These are phyloP conservation scores for Wickerhamiella cacticola DNA, from an alignment of 805 yeast genomes.

Conservation along the genomic window DNA sequence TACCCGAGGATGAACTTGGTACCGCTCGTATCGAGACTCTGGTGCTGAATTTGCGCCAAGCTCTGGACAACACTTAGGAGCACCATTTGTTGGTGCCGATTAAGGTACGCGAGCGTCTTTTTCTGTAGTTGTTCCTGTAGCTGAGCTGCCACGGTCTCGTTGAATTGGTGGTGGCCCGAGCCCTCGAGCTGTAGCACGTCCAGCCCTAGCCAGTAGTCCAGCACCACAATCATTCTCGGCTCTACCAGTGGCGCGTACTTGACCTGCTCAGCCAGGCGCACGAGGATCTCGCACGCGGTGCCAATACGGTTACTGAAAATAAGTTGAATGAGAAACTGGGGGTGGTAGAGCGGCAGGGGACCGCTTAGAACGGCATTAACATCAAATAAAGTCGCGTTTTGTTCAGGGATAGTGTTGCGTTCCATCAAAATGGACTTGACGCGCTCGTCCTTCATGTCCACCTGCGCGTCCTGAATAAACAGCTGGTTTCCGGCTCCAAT, in stretches of 20 bases:
- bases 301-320: conserved; percentile 49
- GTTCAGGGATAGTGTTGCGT: conserved; percentile 26
- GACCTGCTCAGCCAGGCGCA: conserved; percentile 40
- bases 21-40: conserved; percentile 27
- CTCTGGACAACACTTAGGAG: conserved; percentile 58
- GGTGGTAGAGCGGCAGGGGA: conserved; percentile 81
- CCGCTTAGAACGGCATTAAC: conserved; percentile 74
- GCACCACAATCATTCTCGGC: conserved; percentile 27
- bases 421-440: conserved; percentile 48
- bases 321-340: conserved; percentile 73
- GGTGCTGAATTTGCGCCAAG: conserved; percentile 37
- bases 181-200: neutral
- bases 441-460: conserved; percentile 44
- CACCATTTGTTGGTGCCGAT: conserved; percentile 86
- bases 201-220: conserved; percentile 28
- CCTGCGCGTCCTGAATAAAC: conserved; percentile 59
- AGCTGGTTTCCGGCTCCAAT: conserved; percentile 86
- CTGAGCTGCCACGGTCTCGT: conserved; percentile 24
- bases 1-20: conserved; percentile 55
- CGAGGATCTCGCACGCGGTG: conserved; percentile 46
- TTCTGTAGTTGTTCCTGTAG: conserved; percentile 51
- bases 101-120: conserved; percentile 61
- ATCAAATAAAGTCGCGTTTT: conserved; percentile 39
- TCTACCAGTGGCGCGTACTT: conserved; percentile 28
- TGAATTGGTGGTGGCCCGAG: conserved; percentile 20